A percentile compares a stretch with the other conserved stretches of the same genome.
These are phyloP conservation scores for Boletus sp. DNA, from an alignment of 768 basidiomycete species.

Conservation along the genomic window DNA sequence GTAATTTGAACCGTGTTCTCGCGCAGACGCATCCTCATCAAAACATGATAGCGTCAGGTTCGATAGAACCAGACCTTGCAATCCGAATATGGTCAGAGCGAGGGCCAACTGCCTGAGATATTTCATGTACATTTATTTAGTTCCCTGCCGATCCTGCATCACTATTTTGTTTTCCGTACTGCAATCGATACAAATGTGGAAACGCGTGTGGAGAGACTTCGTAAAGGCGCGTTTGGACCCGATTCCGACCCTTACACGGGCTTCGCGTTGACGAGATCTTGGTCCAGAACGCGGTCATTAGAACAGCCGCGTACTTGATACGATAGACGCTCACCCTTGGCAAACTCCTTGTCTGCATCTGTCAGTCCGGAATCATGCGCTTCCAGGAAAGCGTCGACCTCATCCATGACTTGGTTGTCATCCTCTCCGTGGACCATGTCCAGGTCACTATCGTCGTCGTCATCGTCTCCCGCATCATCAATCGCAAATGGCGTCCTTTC, in stretches of 20 bases:
- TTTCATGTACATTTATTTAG: not conserved
- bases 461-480: slow-evolving; percentile 77
- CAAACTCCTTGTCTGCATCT: slow-evolving; percentile 74
- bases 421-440: slow-evolving; percentile 53
- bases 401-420: slow-evolving; percentile 84
- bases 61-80: slow-evolving; percentile 78
- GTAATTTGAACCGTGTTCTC: not conserved
- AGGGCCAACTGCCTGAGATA: slow-evolving; percentile 16
- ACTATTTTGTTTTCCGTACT: slow-evolving; percentile 2
- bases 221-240: not conserved
- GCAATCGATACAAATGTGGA: slow-evolving; percentile 10
- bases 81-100: slow-evolving; percentile 82
- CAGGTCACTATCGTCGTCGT: slow-evolving; percentile 59
- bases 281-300: not conserved
- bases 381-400: slow-evolving; percentile 94
- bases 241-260: slow-evolving; percentile 37
- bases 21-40: slow-evolving; percentile 78
- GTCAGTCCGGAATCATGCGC: slow-evolving; percentile 86
- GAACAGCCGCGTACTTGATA: not conserved
- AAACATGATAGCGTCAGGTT: slow-evolving; percentile 86
- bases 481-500: slow-evolving; percentile 96
- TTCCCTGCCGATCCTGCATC: slow-evolving; percentile 5
- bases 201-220: slow-evolving; percentile 1
- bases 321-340: slow-evolving; percentile 54
- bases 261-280: slow-evolving; percentile 61